A percentile compares a stretch with the other conserved stretches of the same genome.
These are phyloP conservation scores for Venturia oleaginea DNA, from an alignment of 2,329 filamentous ascomycete genomes.

Conservation along the genomic window DNA sequence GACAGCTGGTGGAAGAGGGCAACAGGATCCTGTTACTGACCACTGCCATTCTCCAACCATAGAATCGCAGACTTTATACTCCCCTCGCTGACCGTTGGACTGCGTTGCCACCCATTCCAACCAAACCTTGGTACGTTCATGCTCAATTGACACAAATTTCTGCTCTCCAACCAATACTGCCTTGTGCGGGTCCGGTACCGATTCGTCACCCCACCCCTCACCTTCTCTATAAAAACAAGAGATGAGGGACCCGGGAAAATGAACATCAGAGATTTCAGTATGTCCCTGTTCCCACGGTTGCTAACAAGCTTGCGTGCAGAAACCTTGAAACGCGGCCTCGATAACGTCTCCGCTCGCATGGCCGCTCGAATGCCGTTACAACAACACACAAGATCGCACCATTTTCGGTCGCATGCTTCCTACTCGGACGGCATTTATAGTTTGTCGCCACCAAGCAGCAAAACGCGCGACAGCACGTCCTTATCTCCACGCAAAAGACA, in stretches of 20 bases:
- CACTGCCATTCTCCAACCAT: background rate
- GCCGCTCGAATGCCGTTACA: constrained; percentile 10
- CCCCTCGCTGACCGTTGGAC: background rate
- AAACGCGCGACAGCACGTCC: background rate
- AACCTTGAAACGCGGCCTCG: background rate
- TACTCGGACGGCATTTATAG: constrained; percentile 5
- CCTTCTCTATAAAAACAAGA: background rate
- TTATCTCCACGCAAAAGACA: background rate
- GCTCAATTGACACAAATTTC: too few species aligned
- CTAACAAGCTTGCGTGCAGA: background rate
- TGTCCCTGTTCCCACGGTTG: too few species aligned
- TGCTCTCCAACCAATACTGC: background rate
- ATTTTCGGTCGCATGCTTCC: constrained; percentile 1
- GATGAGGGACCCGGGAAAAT: background rate
- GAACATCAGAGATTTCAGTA: too few species aligned
- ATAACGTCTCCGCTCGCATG: background rate
- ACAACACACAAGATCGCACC: background rate
- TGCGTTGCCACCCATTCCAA: too few species aligned
- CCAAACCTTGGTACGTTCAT: background rate
- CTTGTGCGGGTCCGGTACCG: background rate
- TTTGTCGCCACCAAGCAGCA: background rate
- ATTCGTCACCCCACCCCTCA: background rate
- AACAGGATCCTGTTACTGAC: background rate
- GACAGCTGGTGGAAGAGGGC: constrained; percentile 3
- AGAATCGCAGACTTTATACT: background rate